Percentiles rank a stretch among this genome's conserved stretches.
Conservation (phyloP, 805 yeast species). For the Starmerella powellii region DNA sequence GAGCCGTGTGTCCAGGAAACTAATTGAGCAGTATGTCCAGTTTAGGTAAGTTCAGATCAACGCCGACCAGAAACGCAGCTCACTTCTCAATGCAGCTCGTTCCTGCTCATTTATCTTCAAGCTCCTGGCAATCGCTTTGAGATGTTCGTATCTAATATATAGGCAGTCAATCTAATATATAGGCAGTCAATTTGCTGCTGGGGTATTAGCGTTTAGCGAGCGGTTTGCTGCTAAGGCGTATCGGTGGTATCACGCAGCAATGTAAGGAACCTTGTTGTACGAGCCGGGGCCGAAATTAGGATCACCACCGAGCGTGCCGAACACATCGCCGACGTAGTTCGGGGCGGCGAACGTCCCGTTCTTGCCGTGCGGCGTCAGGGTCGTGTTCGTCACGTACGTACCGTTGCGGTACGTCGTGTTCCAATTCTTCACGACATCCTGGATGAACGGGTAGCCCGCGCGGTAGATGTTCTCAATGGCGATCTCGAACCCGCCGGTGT, state of each 20-base stretch:
- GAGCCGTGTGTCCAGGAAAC: too few species aligned
- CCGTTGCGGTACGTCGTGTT: conserved; percentile 17
- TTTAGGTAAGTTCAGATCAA: too few species aligned
- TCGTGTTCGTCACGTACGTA: conserved; percentile 22
- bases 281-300: conserved; percentile 29
- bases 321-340: conserved; percentile 52
- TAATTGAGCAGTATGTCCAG: too few species aligned
- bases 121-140: too few species aligned
- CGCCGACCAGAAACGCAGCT: too few species aligned
- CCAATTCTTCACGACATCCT: conserved; percentile 41
- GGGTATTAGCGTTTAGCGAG: too few species aligned
- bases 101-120: too few species aligned
- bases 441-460: conserved; percentile 45
- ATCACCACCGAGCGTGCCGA: conserved; percentile 41
- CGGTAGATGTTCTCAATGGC: conserved; percentile 40
- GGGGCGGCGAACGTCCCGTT: conserved; percentile 28
- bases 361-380: conserved; percentile 2
- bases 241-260: neutral
- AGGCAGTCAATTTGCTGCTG: too few species aligned
- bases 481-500: conserved; percentile 41
- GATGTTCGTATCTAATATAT: too few species aligned
- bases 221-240: too few species aligned
- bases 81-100: too few species aligned
- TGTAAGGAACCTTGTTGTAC: conserved; percentile 4
- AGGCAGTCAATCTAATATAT: too few species aligned